Conservation (phyloP, 495 filamentous ascomycete genomes). For the Aspergillus cavernicola region DNA sequence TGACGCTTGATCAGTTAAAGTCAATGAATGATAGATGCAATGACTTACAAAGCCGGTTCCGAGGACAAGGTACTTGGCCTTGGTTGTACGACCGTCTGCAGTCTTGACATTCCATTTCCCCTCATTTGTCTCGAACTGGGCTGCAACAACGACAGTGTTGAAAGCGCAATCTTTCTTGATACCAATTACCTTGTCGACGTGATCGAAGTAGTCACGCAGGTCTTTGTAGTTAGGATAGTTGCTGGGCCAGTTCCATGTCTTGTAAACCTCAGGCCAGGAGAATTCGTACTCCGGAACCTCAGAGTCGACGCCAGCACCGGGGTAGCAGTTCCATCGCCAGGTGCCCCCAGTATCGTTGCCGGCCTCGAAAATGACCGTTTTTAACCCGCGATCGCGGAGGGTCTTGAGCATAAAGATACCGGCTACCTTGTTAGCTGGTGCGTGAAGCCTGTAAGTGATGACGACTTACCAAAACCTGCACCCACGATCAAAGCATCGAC, state of each 20-base stretch:
- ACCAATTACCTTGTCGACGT: conserved; percentile 48
- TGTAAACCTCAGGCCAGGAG: conserved; percentile 47
- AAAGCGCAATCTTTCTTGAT: conserved; percentile 52
- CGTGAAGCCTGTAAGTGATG: conserved; percentile 26
- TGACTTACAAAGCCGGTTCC: conserved; percentile 28
- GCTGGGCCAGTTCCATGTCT: conserved; percentile 50
- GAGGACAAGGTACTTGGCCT: conserved; percentile 30
- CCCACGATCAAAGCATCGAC: conserved; percentile 32
- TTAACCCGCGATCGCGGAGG: conserved; percentile 34
- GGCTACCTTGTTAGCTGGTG: neutral
- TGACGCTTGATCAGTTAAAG: neutral
- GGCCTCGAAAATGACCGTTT: conserved; percentile 41
- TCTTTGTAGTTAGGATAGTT: conserved; percentile 50
- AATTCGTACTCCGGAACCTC: conserved; percentile 51
- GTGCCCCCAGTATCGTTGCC: conserved; percentile 46
- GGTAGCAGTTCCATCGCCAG: conserved; percentile 55
- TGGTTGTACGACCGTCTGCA: conserved; percentile 14
- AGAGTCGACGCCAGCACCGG: conserved; percentile 48
- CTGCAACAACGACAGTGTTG: conserved; percentile 39
- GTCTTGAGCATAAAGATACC: conserved; percentile 7
- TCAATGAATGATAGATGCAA: conserved; percentile 24
- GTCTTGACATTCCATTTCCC: conserved; percentile 28
- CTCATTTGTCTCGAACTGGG: conserved; percentile 33
- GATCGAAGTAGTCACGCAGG: conserved; percentile 52
- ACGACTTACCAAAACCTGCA: conserved; percentile 36